Evolutionary conservation across 495 filamentous ascomycete genomes (phyloP).

Genomic region (Annulohypoxylon moriforme): DNA sequence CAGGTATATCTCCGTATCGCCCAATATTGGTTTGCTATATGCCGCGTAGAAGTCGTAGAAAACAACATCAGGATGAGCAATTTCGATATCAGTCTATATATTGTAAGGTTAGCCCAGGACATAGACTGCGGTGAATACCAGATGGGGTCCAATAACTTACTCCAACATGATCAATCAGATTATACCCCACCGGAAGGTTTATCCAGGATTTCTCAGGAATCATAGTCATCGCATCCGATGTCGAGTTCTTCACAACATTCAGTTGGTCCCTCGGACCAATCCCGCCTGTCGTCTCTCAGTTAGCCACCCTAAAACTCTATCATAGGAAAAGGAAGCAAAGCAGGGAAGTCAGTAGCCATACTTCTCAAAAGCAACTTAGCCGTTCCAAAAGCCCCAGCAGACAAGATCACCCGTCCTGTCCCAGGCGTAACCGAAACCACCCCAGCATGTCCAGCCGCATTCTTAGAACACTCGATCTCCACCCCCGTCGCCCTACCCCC

Average conservation of each 20-base stretch:
- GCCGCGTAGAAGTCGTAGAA: slow-evolving; percentile 69
- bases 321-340: background rate
- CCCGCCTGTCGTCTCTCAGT: slow-evolving; percentile 50
- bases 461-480: slow-evolving; percentile 63
- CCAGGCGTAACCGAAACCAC: slow-evolving; percentile 63
- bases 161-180: slow-evolving; percentile 71
- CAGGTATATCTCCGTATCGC: slow-evolving; percentile 43
- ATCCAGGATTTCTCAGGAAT: slow-evolving; percentile 65
- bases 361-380: slow-evolving; percentile 66
- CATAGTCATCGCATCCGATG: slow-evolving; percentile 56
- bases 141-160: slow-evolving; percentile 24
- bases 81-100: slow-evolving; percentile 62
- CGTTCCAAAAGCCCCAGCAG: slow-evolving; percentile 70
- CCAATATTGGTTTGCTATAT: slow-evolving; percentile 49
- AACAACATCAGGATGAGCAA: slow-evolving; percentile 64
- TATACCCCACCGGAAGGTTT: slow-evolving; percentile 71
- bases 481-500: slow-evolving; percentile 67
- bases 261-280: slow-evolving; percentile 66
- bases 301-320: background rate
- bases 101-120: background rate
- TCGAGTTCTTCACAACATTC: slow-evolving; percentile 58
- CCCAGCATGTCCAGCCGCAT: slow-evolving; percentile 60
- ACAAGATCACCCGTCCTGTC: slow-evolving; percentile 69
- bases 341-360: background rate
- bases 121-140: background rate